Conservation (phyloP, 1,284 basidiomycete genomes). For the Apiotrichum veenhuisii region DNA sequence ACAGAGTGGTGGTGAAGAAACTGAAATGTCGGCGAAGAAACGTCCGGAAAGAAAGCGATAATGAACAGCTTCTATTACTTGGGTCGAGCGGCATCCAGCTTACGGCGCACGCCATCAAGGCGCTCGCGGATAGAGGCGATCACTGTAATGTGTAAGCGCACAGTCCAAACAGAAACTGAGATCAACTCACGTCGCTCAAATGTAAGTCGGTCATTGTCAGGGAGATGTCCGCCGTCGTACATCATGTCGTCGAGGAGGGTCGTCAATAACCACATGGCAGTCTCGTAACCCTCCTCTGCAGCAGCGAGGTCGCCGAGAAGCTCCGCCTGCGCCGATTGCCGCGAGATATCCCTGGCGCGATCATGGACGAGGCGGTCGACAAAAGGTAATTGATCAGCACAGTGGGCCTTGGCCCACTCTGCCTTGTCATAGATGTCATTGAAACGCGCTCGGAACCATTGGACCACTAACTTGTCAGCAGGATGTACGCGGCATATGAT, state of each 20-base stretch:
- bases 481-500: neutral
- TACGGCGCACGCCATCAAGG: slow-evolving; percentile 20
- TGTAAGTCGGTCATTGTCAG: slow-evolving; percentile 75
- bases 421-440: slow-evolving; percentile 59
- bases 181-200: slow-evolving; percentile 69
- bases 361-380: slow-evolving; percentile 57
- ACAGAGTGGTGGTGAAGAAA: neutral
- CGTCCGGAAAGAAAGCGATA: neutral
- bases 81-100: slow-evolving; percentile 9
- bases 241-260: slow-evolving; percentile 85
- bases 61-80: neutral
- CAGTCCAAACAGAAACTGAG: slow-evolving; percentile 2
- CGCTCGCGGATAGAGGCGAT: slow-evolving; percentile 6
- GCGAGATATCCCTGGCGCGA: slow-evolving; percentile 61
- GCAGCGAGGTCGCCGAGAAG: slow-evolving; percentile 69
- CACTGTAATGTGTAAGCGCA: neutral
- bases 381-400: slow-evolving; percentile 52
- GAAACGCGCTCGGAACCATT: slow-evolving; percentile 58
- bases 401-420: slow-evolving; percentile 54
- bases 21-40: neutral
- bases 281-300: slow-evolving; percentile 91
- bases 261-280: slow-evolving; percentile 86
- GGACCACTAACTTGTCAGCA: slow-evolving; percentile 49
- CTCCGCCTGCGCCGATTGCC: slow-evolving; percentile 86
- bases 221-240: slow-evolving; percentile 73